These are phyloP conservation scores for Stereum hirsutum DNA, from an alignment of 1,284 basidiomycete genomes.

Conservation along the genomic window DNA sequence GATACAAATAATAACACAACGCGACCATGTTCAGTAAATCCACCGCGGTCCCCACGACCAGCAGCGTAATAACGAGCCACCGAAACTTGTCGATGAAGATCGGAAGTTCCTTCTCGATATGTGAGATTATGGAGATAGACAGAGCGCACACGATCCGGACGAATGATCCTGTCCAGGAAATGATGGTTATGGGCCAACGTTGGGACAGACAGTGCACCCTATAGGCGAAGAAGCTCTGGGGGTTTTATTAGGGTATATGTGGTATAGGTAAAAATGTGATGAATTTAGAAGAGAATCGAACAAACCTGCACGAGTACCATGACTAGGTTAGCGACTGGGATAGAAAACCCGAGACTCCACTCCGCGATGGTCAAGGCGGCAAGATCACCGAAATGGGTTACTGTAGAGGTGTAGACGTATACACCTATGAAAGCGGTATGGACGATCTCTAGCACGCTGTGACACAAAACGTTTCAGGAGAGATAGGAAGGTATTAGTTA, in stretches of 20 bases:
- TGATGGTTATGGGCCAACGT: not conserved
- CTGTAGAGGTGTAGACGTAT: not conserved
- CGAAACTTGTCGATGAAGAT: not conserved
- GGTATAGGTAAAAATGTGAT: not conserved
- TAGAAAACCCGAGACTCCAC: not conserved
- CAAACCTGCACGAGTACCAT: not conserved
- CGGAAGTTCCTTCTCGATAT: not conserved
- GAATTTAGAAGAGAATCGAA: too few relatives aligned
- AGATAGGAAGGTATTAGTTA: not conserved
- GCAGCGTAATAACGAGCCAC: not conserved
- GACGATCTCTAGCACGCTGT: not conserved
- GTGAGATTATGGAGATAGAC: not conserved
- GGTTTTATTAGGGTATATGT: not conserved
- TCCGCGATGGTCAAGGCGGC: not conserved
- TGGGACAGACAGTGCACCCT: not conserved
- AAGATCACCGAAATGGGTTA: not conserved
- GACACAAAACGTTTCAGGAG: not conserved
- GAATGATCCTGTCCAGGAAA: not conserved
- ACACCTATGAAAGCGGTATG: not conserved
- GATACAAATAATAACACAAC: not conserved
- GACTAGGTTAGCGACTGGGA: not conserved
- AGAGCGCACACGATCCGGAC: not conserved
- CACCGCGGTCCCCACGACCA: not conserved
- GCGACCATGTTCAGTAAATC: not conserved
- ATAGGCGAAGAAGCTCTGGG: conserved; percentile 3